phyloP scores from a whole-genome alignment of 345 rosid species.

The Eutrema heterophyllum region DNA sequence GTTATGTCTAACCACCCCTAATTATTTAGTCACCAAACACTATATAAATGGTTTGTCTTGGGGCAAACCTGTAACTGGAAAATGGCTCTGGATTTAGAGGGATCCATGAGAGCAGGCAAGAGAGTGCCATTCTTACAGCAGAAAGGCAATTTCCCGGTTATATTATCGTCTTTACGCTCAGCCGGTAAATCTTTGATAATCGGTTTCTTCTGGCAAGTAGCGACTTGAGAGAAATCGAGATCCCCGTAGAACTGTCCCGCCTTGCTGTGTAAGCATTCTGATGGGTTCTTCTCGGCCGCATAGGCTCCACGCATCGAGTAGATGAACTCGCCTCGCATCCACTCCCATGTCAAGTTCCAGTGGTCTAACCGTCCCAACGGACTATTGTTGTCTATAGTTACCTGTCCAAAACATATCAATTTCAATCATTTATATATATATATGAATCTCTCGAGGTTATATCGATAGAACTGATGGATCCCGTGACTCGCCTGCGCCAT shows the following conservation, averaged over 20 bases:
- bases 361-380: slow-evolving; percentile 80
- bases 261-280: slow-evolving; percentile 56
- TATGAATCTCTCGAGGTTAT: not conserved
- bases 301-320: slow-evolving; percentile 72
- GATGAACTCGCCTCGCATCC: slow-evolving; percentile 92
- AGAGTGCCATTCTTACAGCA: slow-evolving; percentile 79
- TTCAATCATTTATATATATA: not conserved
- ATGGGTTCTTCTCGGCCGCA: slow-evolving; percentile 37
- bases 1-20: not conserved
- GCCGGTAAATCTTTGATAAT: slow-evolving; percentile 68
- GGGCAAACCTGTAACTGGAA: slow-evolving; percentile 62
- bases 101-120: slow-evolving; percentile 64
- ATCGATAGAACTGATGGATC: not conserved
- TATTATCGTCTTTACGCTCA: slow-evolving; percentile 41
- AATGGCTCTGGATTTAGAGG: slow-evolving; percentile 44
- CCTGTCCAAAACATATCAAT: slow-evolving; percentile 21
- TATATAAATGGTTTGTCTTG: not conserved
- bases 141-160: slow-evolving; percentile 57
- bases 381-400: slow-evolving; percentile 65
- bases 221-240: slow-evolving; percentile 65
- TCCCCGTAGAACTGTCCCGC: slow-evolving; percentile 56
- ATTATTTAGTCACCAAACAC: not conserved
- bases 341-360: slow-evolving; percentile 96
- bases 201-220: slow-evolving; percentile 64
- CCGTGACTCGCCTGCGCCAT: slow-evolving; percentile 42